These are phyloP conservation scores for Auriscalpium vulgare DNA, from an alignment of 768 basidiomycete genomes.

Conservation along the genomic window DNA sequence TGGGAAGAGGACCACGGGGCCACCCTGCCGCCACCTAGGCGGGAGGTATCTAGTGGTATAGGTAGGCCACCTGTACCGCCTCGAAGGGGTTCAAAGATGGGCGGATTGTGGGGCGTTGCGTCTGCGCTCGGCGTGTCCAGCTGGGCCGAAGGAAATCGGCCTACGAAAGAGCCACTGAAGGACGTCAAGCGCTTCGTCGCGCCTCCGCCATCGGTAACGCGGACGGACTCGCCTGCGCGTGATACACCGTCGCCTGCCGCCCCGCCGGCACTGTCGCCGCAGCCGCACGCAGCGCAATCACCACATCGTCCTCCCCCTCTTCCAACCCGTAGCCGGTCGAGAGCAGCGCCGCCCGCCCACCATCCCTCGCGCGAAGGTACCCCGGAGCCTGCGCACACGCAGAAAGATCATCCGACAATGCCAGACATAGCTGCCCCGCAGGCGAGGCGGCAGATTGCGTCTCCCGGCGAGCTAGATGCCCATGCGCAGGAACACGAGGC, in stretches of 20 bases:
- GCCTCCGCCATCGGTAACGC: slow-evolving; percentile 5
- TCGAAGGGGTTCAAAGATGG: slow-evolving; percentile 31
- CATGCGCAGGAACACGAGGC: not conserved
- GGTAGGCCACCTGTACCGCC: slow-evolving; percentile 59
- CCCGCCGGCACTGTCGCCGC: slow-evolving; percentile 2
- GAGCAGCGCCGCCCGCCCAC: not conserved
- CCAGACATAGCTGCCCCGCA: not conserved
- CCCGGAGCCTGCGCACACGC: not conserved
- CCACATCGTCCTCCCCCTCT: slow-evolving; percentile 10
- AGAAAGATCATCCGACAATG: not conserved
- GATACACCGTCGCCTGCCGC: slow-evolving; percentile 7
- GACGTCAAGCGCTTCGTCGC: not conserved
- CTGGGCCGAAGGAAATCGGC: slow-evolving; percentile 30
- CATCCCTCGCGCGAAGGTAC: not conserved
- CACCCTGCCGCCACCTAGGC: slow-evolving; percentile 24
- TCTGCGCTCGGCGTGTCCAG: slow-evolving; percentile 53
- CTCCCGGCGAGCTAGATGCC: not conserved
- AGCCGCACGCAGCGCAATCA: slow-evolving; percentile 1
- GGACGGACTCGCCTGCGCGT: slow-evolving; percentile 10
- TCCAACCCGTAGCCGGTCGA: slow-evolving; percentile 10
- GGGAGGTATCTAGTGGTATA: slow-evolving; percentile 4
- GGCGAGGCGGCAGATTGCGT: too few relatives aligned
- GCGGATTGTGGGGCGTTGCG: slow-evolving; percentile 60
- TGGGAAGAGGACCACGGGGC: slow-evolving; percentile 75
- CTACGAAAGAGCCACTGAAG: slow-evolving; percentile 21